phyloP scores from a whole-genome alignment of 495 filamentous ascomycete species.

The Hypoxylon perforatum region DNA sequence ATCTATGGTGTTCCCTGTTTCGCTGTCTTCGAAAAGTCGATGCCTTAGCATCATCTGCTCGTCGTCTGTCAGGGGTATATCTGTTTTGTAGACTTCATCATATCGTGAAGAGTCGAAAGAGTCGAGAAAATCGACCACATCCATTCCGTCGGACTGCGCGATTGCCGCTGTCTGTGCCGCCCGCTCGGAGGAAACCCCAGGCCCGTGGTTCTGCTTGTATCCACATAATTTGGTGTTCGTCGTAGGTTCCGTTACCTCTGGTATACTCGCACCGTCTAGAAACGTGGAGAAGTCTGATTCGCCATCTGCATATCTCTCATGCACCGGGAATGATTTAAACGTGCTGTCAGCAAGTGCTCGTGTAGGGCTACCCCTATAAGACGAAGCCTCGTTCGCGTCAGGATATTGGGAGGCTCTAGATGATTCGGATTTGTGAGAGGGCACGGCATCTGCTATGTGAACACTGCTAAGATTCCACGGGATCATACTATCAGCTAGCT shows the following conservation, averaged over 20 bases:
- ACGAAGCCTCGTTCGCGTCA: conserved; percentile 8
- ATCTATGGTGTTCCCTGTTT: background rate
- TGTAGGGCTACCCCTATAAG: conserved; percentile 7
- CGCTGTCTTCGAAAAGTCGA: conserved; percentile 48
- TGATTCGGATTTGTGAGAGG: conserved; percentile 38
- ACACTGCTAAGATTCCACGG: background rate
- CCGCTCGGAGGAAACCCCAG: background rate
- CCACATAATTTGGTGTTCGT: conserved; percentile 23
- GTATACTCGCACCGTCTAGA: conserved; percentile 48
- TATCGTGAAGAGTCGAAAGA: no score
- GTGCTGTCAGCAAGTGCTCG: conserved; percentile 9
- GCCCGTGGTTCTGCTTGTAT: background rate
- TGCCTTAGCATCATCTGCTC: conserved; percentile 46
- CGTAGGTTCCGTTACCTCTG: conserved; percentile 39
- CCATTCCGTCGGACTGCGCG: conserved; percentile 52
- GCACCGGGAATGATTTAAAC: conserved; percentile 34
- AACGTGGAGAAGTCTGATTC: conserved; percentile 60
- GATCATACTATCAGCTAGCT: conserved; percentile 26
- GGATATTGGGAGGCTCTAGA: conserved; percentile 8
- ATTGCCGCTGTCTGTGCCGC: conserved; percentile 8
- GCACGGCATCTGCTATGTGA: conserved; percentile 7
- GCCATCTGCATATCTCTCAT: conserved; percentile 48
- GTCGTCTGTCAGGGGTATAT: conserved; percentile 24
- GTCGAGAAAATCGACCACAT: conserved; percentile 56
- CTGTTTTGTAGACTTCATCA: conserved; percentile 39